These are phyloP conservation scores for Colletotrichum scovillei DNA, from an alignment of 2,329 filamentous ascomycete species.

Conservation along the genomic window DNA sequence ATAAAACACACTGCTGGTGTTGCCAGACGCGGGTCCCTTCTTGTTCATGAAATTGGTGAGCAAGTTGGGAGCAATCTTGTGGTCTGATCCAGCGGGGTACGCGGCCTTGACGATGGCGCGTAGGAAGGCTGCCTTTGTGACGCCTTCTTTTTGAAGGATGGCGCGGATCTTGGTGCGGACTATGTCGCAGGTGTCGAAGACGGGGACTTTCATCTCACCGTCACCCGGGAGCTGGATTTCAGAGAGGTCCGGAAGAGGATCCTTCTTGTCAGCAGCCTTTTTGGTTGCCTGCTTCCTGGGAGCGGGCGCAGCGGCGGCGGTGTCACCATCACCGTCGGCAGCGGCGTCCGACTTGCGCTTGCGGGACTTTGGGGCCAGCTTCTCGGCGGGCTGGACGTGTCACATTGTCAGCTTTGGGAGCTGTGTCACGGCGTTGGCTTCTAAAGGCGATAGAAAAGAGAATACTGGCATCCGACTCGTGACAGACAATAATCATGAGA, in stretches of 20 bases:
- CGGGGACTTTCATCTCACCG: slow-evolving; percentile 53
- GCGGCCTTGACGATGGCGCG: slow-evolving; percentile 57
- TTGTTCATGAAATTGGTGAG: slow-evolving; percentile 62
- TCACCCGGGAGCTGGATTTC: slow-evolving; percentile 59
- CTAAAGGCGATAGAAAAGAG: neutral
- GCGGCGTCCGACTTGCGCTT: slow-evolving; percentile 34
- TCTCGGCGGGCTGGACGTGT: slow-evolving; percentile 16
- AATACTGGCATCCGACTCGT: neutral
- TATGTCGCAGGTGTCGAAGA: slow-evolving; percentile 69
- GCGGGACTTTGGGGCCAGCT: slow-evolving; percentile 5
- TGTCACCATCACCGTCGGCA: neutral
- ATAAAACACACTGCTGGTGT: slow-evolving; percentile 62
- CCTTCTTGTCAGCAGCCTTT: neutral
- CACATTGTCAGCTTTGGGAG: neutral
- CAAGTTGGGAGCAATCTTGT: slow-evolving; percentile 54
- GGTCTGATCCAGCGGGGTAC: slow-evolving; percentile 44
- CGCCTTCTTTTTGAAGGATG: slow-evolving; percentile 56
- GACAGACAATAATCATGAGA: neutral
- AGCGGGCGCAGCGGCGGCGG: neutral
- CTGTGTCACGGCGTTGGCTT: neutral
- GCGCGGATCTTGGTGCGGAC: slow-evolving; percentile 67
- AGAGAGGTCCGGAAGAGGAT: slow-evolving; percentile 42
- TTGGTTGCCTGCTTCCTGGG: slow-evolving; percentile 6
- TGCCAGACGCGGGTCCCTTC: slow-evolving; percentile 59
- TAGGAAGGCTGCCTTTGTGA: slow-evolving; percentile 64